Conservation (phyloP, 352 stramenopile genomes). For the Blastocystis sp. region DNA sequence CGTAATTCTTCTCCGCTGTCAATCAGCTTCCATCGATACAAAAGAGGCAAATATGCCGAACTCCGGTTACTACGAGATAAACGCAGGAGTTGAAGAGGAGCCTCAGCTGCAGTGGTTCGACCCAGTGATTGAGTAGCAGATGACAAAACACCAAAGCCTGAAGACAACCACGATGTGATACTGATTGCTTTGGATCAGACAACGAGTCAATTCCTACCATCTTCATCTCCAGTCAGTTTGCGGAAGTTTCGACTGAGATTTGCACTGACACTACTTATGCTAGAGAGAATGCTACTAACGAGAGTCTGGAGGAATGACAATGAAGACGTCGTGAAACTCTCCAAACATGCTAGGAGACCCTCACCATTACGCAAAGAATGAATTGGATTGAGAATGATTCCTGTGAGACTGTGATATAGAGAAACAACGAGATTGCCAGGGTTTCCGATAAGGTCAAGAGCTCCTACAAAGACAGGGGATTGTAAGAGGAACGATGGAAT, state of each 20-base stretch:
- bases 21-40: constrained; percentile 57
- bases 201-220: neutral
- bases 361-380: neutral
- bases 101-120: neutral
- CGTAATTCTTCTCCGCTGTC: neutral
- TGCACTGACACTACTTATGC: neutral
- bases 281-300: neutral
- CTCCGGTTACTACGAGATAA: neutral
- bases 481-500: constrained; percentile 49
- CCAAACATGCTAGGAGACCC: neutral
- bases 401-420: constrained; percentile 22
- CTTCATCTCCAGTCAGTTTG: neutral
- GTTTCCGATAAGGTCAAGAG: constrained; percentile 54
- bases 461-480: constrained; percentile 38
- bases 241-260: constrained; percentile 35
- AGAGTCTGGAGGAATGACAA: constrained; percentile 10
- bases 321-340: neutral
- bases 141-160: constrained; percentile 14
- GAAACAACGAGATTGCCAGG: constrained; percentile 41
- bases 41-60: constrained; percentile 5
- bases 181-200: neutral
- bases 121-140: constrained; percentile 41
- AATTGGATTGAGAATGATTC: constrained; percentile 1
- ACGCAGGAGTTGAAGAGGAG: neutral
- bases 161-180: constrained; percentile 20